A percentile compares a stretch with the other conserved stretches of the same genome.
These are phyloP conservation scores for Trichoderma asperellum DNA, from an alignment of 2,329 filamentous ascomycete species.

Conservation along the genomic window DNA sequence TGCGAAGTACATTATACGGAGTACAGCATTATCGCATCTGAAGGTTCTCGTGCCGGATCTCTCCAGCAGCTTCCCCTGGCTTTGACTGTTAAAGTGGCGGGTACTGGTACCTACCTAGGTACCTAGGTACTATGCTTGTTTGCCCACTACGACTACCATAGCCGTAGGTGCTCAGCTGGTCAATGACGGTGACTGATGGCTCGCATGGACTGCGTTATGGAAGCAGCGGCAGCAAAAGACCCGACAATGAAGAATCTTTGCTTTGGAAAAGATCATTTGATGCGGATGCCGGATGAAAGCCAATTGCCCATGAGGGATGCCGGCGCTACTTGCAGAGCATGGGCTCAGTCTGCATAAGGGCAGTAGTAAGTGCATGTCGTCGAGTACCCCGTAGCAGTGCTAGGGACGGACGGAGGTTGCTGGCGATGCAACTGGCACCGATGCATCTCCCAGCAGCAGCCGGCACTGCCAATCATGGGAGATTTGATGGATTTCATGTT, in stretches of 20 bases:
- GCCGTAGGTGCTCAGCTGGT: too few relatives aligned
- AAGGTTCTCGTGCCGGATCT: neutral
- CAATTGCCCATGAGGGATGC: neutral
- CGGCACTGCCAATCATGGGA: neutral
- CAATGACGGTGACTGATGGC: neutral
- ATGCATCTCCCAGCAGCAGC: neutral
- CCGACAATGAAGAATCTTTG: neutral
- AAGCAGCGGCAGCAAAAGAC: neutral
- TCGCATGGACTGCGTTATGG: neutral
- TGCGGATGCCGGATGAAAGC: neutral
- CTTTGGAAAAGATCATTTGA: neutral
- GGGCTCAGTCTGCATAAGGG: neutral
- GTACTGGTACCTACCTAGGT: neutral
- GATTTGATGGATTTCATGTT: neutral
- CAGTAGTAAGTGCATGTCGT: neutral
- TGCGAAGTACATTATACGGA: neutral
- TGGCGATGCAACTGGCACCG: neutral
- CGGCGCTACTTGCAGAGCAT: neutral
- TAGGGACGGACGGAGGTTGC: neutral
- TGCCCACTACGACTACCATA: neutral
- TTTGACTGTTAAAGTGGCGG: neutral
- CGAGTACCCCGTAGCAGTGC: neutral
- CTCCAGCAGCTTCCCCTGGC: conserved; percentile 5
- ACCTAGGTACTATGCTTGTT: neutral
- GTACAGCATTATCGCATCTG: neutral